Evolutionary conservation across 2,329 filamentous ascomycete species (phyloP), one percentile per base, ranked within the genome.

Genomic region (Ophiostoma ips): DNA sequence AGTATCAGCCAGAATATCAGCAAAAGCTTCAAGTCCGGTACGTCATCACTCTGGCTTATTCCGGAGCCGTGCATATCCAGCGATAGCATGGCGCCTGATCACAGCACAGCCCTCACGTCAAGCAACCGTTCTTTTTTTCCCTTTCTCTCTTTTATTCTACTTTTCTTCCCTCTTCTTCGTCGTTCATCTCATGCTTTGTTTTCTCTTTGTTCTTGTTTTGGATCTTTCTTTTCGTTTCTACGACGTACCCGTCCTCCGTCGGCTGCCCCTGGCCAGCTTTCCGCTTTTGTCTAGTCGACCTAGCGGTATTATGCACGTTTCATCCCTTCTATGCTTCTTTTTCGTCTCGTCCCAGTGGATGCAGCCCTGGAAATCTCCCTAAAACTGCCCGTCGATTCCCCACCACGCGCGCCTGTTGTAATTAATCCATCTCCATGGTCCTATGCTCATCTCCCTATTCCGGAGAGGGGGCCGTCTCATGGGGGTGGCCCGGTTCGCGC

Each of bases 361-460:
- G 31, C 13, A 46, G 50, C 47, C 51, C 43, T 47, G 47, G 21
- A 44, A 21, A 43, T 44, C 48, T 34, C 51, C 41, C 40, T 40
- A 51, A 38, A 45, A 28, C 43, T 49, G 30, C 40, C 43, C 44
- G 50, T 46, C 41, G 19, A 47, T 50, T 46, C 50, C 47, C 50
- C 47, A 52, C 50, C 50, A 33, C 4, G 24, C 15, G 19, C 46
- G 24, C 31, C 41, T 47, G 41, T 21, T 50, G 31, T 43, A 50
- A 50, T 43, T 50, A 50, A 52, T 52, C 18, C 18, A 46, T 46
- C 19, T 35, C 40, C n/a, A 15, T 40, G 37, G 19, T 45, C 50
- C 30, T 34, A 19, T 46, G 40, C 46, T 51, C 46, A 41, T 52
- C 46, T 52, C 47, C 51, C 43, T 46, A 40, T 48, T 51, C 40